Percentiles rank a stretch among this genome's conserved stretches.
Conservation (phyloP, 306 rosid species). For the Rubus parviflorus region DNA sequence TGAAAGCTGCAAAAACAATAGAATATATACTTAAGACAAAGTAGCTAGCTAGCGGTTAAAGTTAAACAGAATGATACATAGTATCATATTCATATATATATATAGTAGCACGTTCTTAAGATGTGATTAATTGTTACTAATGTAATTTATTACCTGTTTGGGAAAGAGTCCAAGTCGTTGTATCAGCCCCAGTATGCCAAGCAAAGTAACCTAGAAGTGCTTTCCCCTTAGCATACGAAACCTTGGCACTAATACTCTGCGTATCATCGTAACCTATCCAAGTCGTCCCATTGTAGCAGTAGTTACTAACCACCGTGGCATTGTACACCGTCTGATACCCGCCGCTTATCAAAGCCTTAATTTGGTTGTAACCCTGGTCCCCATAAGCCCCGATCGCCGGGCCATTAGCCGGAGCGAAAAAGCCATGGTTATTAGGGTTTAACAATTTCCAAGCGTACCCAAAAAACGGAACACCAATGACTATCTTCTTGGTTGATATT, state of each 20-base stretch:
- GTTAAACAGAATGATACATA: too few species aligned
- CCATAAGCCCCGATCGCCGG: conserved; percentile 19
- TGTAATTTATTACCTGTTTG: background rate
- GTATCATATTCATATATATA: too few species aligned
- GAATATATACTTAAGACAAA: background rate
- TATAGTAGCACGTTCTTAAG: too few species aligned
- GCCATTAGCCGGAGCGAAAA: conserved; percentile 39
- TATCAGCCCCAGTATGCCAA: conserved; percentile 36
- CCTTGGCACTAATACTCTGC: conserved; percentile 32
- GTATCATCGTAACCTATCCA: conserved; percentile 49
- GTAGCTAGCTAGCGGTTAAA: background rate
- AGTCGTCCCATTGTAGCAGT: conserved; percentile 35
- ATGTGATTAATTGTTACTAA: background rate
- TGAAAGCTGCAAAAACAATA: background rate
- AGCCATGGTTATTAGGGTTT: conserved; percentile 17
- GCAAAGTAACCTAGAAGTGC: conserved; percentile 45
- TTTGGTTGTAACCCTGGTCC: conserved; percentile 17
- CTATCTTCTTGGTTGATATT: conserved; percentile 28
- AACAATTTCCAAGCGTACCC: conserved; percentile 37
- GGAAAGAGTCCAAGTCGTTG: conserved; percentile 23
- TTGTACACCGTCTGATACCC: conserved; percentile 9
- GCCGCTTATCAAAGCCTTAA: conserved; percentile 17
- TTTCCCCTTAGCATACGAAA: conserved; percentile 34
- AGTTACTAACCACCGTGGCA: conserved; percentile 18
- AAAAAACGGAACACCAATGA: conserved; percentile 37